phyloP scores from a whole-genome alignment of 345 rosid genomes.

The Citrus australasica region DNA sequence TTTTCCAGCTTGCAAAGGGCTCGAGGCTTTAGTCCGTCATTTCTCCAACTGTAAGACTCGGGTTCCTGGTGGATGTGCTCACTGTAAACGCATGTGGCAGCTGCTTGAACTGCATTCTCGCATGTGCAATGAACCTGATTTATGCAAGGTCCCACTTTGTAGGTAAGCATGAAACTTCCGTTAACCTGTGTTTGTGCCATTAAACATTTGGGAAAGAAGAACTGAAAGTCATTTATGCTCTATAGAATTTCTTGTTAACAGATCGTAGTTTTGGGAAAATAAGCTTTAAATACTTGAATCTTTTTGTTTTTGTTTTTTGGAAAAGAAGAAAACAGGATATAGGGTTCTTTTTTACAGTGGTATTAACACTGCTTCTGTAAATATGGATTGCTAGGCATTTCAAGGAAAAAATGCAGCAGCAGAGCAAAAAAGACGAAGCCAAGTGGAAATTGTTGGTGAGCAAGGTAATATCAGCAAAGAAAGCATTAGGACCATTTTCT shows the following conservation, averaged over 20 bases:
- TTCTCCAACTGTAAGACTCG: constrained; percentile 72
- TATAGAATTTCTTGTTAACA: too few species aligned
- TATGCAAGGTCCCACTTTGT: constrained; percentile 86
- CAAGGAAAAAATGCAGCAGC: constrained; percentile 62
- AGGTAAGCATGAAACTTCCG: constrained; percentile 38
- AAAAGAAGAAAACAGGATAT: not conserved
- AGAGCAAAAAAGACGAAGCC: constrained; percentile 66
- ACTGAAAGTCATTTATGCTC: not conserved
- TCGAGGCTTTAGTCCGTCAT: constrained; percentile 74
- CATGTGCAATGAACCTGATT: constrained; percentile 63
- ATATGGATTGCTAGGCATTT: constrained; percentile 41
- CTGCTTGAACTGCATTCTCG: constrained; percentile 89
- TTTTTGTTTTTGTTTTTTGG: not conserved
- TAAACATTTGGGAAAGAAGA: not conserved
- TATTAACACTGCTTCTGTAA: not conserved
- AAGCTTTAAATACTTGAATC: not conserved
- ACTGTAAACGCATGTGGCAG: constrained; percentile 92
- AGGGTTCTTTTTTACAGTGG: not conserved
- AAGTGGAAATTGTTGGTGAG: constrained; percentile 68
- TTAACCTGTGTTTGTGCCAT: not conserved
- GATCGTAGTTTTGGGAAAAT: not conserved
- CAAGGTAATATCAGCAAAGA: constrained; percentile 62
- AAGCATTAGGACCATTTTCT: constrained; percentile 47
- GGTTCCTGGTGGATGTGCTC: constrained; percentile 63
- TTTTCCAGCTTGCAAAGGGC: constrained; percentile 82